Evolutionary conservation across 805 yeast genomes (phyloP), one percentile per base, ranked within the genome.

Genomic region (Candida tallmaniae): DNA sequence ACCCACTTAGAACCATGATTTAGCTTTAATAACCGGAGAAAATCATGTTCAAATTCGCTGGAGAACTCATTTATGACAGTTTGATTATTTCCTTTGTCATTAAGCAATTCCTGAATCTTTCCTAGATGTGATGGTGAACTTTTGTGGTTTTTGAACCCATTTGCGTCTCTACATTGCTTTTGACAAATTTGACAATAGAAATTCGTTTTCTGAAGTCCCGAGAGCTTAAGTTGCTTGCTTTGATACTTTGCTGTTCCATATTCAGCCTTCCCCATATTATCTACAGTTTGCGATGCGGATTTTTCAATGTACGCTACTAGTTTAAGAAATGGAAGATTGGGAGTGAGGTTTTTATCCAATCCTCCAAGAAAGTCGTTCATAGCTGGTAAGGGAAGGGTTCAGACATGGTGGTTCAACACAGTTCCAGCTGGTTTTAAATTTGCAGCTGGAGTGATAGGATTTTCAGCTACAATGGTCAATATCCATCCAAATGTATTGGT

Each of bases 111-210:
- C 27, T 48, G 42, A 6, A 83, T 73, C 34, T 74, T 75, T 13
- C 75, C 73, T 30, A 73, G 58, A 53, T 93, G 99, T 2, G 83
- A 68, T 29, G 84, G 86, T n/a, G 95, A 79, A 42, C 71, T 69
- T n/a, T 81, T 70, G 56, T 93, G 99, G 49, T 90, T 83, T 49
- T 83, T 82, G 65, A 84, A 93, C 17, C 98, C 99, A 60, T 93
- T 90, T 42, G 84, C 95, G 55, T 94, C 99, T 36, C 97, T 65
- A 55, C 97, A 89, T 60, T 93, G 99, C 51, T 90, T 87, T 52
- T 73, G 76, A 51, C 99, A 93, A 3, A 86, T 71, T 55, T 83
- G 97, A 57, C 99, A 93, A 58, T 88, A 94, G 70, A 77, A 90
- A 41, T 77, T 70, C 34, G 93, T 73, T 51, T 84, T 80, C 58